Base-by-base conservation (phyloP, 2,329 filamentous ascomycete genomes). In the Calcarisporium arbuscula region DNA sequence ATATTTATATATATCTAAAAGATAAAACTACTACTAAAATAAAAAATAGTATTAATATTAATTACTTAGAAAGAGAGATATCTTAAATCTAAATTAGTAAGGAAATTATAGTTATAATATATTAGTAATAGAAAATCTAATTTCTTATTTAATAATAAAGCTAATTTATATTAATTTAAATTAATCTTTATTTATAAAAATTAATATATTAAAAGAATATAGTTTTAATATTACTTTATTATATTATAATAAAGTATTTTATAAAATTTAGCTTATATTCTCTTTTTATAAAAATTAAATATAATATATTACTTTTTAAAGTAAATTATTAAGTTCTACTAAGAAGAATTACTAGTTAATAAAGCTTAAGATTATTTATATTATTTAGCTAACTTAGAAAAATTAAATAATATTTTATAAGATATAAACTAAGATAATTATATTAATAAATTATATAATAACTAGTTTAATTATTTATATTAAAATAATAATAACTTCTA, bases 301-400 rank as follows among this genome's bases (percentile, higher is more conserved):
- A 25, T 17, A 29, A 3, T 29, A 29, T 29, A 29, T 29, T 29
- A 29, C 15, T 29, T 29, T 29, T 6, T 29, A 29, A 12, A 15
- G 12, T 29, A 29, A 29, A 17, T 8, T 29, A 29, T 5, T 29
- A 16, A 29, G 16, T 18, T 18, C 8, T 16, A 5, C 7, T 16
- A 8, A 29, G 16, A 2, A 18, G 2, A 29, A 8, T 18, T 29
- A 29, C 14, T 29, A 29, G 7, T 25, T 9, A 25, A 25, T 25
- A 9, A 25, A 25, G n/a, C n/a, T 25, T 9, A 9, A 25, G n/a
- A 25, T 29, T 17, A 18, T 18, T 16, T 29, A 8, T 5, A 5
- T n/a, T n/a, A 12, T 29, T 17, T 29, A 29, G 28, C 6, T 29
- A 7, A 17, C 19, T 16, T 8, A 11, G 12, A 29, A 29, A 6